phyloP scores from a whole-genome alignment of 768 basidiomycete genomes.

The Candolleomyces eurysporus region DNA sequence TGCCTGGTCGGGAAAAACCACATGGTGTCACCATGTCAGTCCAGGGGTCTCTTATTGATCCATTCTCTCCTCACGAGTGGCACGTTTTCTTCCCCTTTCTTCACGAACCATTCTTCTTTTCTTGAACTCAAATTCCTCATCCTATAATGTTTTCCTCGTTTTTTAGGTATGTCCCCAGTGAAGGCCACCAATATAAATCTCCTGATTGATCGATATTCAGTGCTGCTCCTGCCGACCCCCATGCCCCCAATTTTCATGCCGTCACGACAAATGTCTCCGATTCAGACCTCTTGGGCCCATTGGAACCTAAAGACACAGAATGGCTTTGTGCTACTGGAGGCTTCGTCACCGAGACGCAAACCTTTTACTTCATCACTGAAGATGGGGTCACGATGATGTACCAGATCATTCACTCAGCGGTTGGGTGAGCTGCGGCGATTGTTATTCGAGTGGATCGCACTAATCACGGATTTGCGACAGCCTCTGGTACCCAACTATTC shows the following conservation, averaged over 20 bases:
- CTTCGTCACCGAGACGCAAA: conserved; percentile 89
- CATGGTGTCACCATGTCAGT: not conserved
- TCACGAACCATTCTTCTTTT: not conserved
- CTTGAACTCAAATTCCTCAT: conserved; percentile 7
- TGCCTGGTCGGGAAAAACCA: not conserved
- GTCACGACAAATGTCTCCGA: conserved; percentile 60
- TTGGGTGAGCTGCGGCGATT: conserved; percentile 61
- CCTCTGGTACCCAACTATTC: conserved; percentile 91
- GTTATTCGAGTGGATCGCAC: conserved; percentile 11
- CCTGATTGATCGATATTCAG: conserved; percentile 10
- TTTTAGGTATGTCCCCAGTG: conserved; percentile 52
- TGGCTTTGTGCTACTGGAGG: conserved; percentile 76
- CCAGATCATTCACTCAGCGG: conserved; percentile 84
- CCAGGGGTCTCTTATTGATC: not conserved
- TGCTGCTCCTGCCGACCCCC: conserved; percentile 53
- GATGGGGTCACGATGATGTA: conserved; percentile 80
- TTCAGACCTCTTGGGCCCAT: conserved; percentile 69
- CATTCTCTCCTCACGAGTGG: not conserved
- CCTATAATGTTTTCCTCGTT: conserved; percentile 74
- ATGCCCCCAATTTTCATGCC: conserved; percentile 79
- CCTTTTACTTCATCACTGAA: conserved; percentile 76
- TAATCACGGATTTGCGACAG: conserved; percentile 37
- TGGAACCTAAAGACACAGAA: conserved; percentile 72
- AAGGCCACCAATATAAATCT: not conserved
- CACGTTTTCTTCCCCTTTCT: not conserved